Conservation (phyloP, 371 early-diverging fungal species). For the Globomyces sp. region DNA sequence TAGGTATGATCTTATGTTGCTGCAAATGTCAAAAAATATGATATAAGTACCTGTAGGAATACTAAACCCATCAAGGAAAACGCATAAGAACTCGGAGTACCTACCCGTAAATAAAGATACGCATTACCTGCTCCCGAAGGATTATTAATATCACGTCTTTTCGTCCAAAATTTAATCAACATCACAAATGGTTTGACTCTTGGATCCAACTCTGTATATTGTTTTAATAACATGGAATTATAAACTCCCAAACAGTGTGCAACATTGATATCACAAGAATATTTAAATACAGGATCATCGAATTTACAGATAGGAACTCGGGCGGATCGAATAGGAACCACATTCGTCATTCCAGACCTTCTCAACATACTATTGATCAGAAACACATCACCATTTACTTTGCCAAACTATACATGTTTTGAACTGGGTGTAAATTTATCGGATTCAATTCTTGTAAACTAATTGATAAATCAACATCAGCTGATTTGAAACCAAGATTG, state of each 20-base stretch:
- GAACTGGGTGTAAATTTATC: neutral
- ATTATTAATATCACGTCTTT: constrained; percentile 67
- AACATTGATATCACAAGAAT: constrained; percentile 81
- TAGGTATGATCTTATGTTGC: neutral
- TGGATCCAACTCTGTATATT: constrained; percentile 72
- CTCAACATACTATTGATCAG: constrained; percentile 14
- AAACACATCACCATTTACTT: too few species aligned
- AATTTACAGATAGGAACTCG: constrained; percentile 70
- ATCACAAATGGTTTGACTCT: constrained; percentile 73
- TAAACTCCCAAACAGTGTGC: constrained; percentile 73
- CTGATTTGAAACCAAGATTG: constrained; percentile 28
- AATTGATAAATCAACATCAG: constrained; percentile 39
- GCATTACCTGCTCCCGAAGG: constrained; percentile 30
- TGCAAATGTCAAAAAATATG: neutral
- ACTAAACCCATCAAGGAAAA: neutral
- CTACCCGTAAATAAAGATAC: neutral
- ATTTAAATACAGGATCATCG: constrained; percentile 49
- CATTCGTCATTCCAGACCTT: constrained; percentile 37
- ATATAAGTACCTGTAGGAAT: neutral
- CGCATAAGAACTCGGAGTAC: neutral
- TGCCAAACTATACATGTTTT: constrained; percentile 34
- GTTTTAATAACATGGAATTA: constrained; percentile 73
- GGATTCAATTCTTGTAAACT: constrained; percentile 1
- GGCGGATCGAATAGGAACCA: constrained; percentile 38
- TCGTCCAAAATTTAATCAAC: constrained; percentile 81